These are phyloP conservation scores for Zymoseptoria pseudotritici DNA, from an alignment of 2,329 filamentous ascomycete genomes.

Conservation along the genomic window DNA sequence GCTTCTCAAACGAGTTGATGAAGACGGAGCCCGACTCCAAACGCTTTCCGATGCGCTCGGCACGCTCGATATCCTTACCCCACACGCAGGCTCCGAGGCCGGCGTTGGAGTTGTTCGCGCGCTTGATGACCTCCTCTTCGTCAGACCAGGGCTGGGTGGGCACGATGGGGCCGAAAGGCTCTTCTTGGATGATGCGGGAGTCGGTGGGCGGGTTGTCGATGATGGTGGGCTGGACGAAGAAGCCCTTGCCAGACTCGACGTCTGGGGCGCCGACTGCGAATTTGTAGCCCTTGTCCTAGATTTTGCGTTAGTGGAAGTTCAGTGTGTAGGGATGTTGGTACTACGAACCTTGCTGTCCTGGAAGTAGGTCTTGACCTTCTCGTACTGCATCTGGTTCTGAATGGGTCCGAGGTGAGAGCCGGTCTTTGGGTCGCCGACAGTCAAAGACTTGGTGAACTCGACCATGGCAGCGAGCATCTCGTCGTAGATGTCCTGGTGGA, in stretches of 20 bases:
- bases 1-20: slow-evolving; percentile 47
- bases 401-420: slow-evolving; percentile 49
- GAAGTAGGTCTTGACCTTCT: slow-evolving; percentile 41
- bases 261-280: slow-evolving; percentile 48
- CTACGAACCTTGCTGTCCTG: slow-evolving; percentile 28
- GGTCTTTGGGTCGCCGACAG: slow-evolving; percentile 35
- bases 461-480: slow-evolving; percentile 43
- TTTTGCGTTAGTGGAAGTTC: background rate
- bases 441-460: slow-evolving; percentile 37
- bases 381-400: slow-evolving; percentile 52
- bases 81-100: slow-evolving; percentile 51
- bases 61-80: slow-evolving; percentile 43
- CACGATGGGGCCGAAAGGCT: slow-evolving; percentile 47
- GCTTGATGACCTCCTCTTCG: slow-evolving; percentile 41
- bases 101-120: slow-evolving; percentile 43
- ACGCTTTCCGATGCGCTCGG: slow-evolving; percentile 39
- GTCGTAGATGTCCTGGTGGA: slow-evolving; percentile 49
- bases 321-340: background rate
- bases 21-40: slow-evolving; percentile 51
- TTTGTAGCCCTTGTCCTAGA: slow-evolving; percentile 35
- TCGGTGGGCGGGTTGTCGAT: slow-evolving; percentile 40
- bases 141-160: slow-evolving; percentile 40
- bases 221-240: slow-evolving; percentile 39
- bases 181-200: slow-evolving; percentile 37
- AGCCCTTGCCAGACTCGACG: slow-evolving; percentile 37